These are phyloP conservation scores for Pleodorina starrii DNA, from an alignment of 139 green algal genomes.

Conservation along the genomic window DNA sequence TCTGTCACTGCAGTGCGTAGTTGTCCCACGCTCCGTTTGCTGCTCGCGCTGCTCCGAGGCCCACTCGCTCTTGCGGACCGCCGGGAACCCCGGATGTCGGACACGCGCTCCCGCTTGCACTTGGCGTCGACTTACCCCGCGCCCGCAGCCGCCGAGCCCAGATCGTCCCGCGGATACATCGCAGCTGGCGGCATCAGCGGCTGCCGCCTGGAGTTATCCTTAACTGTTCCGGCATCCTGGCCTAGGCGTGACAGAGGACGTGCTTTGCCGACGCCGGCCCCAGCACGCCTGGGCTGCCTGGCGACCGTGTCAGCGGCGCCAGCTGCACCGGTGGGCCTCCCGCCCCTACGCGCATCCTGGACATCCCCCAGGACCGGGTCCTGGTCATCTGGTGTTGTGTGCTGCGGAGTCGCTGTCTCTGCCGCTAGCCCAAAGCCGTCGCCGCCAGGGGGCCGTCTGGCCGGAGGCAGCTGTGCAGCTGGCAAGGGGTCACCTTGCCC, in stretches of 20 bases:
- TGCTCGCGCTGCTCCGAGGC: no score
- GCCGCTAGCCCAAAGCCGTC: conserved; percentile 1
- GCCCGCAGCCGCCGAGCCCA: background rate
- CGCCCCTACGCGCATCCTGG: background rate
- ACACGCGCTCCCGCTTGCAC: no score
- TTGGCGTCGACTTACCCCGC: background rate
- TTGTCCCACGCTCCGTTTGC: no score
- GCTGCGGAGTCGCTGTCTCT: background rate
- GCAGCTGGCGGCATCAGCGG: conserved; percentile 16
- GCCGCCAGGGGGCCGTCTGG: background rate
- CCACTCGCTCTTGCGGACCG: no score
- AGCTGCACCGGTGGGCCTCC: background rate
- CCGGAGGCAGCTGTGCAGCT: background rate
- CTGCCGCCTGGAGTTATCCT: conserved; percentile 29
- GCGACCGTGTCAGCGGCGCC: background rate
- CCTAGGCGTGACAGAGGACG: background rate
- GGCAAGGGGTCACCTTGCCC: background rate
- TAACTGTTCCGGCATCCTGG: background rate
- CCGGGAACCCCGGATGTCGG: no score
- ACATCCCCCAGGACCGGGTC: background rate
- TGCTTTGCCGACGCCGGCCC: background rate
- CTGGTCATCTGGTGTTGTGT: background rate
- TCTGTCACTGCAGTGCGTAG: no score
- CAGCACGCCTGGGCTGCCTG: background rate
- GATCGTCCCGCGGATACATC: conserved; percentile 38